Percentiles rank a stretch among this genome's conserved stretches.
These are phyloP conservation scores for Carpinus viminea DNA, from an alignment of 306 rosid species.

Conservation along the genomic window DNA sequence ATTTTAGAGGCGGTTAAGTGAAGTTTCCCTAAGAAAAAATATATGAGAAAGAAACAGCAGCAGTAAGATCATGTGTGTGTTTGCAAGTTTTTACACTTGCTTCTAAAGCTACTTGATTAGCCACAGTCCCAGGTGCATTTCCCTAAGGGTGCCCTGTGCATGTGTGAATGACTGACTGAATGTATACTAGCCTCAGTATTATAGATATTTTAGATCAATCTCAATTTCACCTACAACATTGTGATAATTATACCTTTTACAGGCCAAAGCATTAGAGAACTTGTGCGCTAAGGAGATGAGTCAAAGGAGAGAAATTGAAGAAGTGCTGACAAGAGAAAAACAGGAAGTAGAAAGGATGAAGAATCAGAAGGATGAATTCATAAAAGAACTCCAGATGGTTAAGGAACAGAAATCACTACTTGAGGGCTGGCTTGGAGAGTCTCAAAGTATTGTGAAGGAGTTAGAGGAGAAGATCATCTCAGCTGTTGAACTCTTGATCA, in stretches of 20 bases:
- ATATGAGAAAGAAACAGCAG: not conserved
- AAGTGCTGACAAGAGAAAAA: constrained; percentile 43
- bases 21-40: not conserved
- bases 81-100: too few species aligned
- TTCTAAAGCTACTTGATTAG: too few species aligned
- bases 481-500: constrained; percentile 75
- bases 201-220: constrained; percentile 16
- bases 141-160: not conserved
- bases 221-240: constrained; percentile 26
- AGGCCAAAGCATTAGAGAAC: constrained; percentile 65
- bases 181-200: constrained; percentile 21
- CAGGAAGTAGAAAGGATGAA: constrained; percentile 51
- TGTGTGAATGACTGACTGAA: constrained; percentile 13
- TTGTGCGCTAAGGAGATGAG: constrained; percentile 48
- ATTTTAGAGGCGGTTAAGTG: too few species aligned
- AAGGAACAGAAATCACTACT: constrained; percentile 52
- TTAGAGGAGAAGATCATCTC: constrained; percentile 81
- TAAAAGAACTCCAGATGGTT: constrained; percentile 46
- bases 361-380: constrained; percentile 43
- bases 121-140: too few species aligned
- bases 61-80: not conserved
- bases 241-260: constrained; percentile 34
- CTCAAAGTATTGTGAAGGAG: constrained; percentile 46
- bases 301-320: constrained; percentile 60
- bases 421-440: constrained; percentile 47